These are phyloP conservation scores for Oryza meyeriana DNA, from an alignment of 176 grass and related monocot genomes.

Conservation along the genomic window DNA sequence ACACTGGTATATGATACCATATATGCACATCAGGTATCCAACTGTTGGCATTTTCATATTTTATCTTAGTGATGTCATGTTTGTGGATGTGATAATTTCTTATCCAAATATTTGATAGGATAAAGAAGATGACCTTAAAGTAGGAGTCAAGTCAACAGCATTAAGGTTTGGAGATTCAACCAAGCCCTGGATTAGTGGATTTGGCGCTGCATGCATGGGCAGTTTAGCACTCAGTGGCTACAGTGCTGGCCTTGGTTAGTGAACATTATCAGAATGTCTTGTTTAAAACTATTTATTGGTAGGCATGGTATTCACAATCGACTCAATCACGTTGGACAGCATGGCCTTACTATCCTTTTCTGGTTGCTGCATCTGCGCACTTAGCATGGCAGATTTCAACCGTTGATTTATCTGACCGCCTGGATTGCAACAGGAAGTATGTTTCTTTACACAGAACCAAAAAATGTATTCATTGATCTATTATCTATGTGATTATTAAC, in stretches of 20 bases:
- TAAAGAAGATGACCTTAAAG: slow-evolving; percentile 86
- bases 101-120: slow-evolving; percentile 45
- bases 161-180: slow-evolving; percentile 79
- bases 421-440: slow-evolving; percentile 80
- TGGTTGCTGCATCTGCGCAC: slow-evolving; percentile 55
- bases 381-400: slow-evolving; percentile 76
- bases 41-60: background rate
- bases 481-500: background rate
- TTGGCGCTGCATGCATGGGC: slow-evolving; percentile 58
- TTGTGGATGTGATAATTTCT: background rate
- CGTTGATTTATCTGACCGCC: slow-evolving; percentile 60
- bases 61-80: background rate
- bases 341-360: slow-evolving; percentile 79
- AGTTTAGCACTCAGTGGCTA: slow-evolving; percentile 63
- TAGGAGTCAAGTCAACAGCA: slow-evolving; percentile 90
- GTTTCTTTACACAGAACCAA: slow-evolving; percentile 14
- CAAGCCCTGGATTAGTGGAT: slow-evolving; percentile 71
- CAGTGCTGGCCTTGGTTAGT: slow-evolving; percentile 79
- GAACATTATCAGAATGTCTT: background rate
- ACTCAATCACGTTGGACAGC: slow-evolving; percentile 48
- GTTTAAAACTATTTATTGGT: background rate
- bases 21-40: slow-evolving; percentile 89
- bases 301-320: slow-evolving; percentile 14
- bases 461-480: background rate
- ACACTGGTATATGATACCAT: slow-evolving; percentile 92